These are phyloP conservation scores for Suaeda aralocaspica DNA, from an alignment of 148 eudicot species.

Conservation along the genomic window DNA sequence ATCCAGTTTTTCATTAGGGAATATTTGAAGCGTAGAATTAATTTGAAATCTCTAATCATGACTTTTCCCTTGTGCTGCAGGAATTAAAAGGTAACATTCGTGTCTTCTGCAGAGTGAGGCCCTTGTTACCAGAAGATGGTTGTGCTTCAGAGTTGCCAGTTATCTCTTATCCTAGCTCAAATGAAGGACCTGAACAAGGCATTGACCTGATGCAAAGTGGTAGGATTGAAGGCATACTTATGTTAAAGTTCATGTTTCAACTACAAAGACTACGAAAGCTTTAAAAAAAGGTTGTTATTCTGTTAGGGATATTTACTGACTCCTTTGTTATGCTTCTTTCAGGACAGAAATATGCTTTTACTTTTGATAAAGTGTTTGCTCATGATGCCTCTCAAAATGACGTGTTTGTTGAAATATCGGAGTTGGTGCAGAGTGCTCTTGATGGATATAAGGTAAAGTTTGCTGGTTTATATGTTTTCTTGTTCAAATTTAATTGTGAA, in stretches of 20 bases:
- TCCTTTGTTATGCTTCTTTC: constrained; percentile 9
- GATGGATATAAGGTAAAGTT: constrained; percentile 79
- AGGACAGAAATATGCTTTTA: constrained; percentile 59
- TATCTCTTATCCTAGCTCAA: constrained; percentile 46
- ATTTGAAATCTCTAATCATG: not conserved
- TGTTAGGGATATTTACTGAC: not conserved
- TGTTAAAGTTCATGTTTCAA: not conserved
- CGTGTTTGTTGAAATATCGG: constrained; percentile 70
- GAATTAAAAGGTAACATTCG: constrained; percentile 72
- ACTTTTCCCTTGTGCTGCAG: constrained; percentile 30
- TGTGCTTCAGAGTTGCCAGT: constrained; percentile 39
- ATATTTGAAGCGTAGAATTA: not conserved
- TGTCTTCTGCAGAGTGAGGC: constrained; percentile 80
- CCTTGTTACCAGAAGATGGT: constrained; percentile 60
- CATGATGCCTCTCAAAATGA: constrained; percentile 61
- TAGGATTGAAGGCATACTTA: constrained; percentile 21
- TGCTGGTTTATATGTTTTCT: not conserved
- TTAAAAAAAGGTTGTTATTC: not conserved
- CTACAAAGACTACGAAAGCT: no score
- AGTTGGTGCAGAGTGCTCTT: constrained; percentile 78
- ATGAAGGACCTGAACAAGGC: constrained; percentile 54
- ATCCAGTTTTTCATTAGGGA: no score
- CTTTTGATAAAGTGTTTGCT: constrained; percentile 63
- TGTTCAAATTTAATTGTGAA: not conserved
- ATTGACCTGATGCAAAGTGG: constrained; percentile 62